These are phyloP conservation scores for Aethionema arabicum DNA, from an alignment of 345 rosid species.

Conservation along the genomic window DNA sequence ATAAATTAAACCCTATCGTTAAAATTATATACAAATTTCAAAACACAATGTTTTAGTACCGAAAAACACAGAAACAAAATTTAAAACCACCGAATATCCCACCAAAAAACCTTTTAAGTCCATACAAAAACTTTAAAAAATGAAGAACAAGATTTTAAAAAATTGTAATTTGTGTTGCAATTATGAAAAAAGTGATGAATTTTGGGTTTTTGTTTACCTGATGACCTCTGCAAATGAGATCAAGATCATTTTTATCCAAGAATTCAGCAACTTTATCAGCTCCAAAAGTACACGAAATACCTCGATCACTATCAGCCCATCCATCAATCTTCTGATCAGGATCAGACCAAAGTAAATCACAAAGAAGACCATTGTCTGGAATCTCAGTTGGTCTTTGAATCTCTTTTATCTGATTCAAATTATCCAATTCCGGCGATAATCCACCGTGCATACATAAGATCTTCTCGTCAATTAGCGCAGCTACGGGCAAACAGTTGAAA, in stretches of 20 bases:
- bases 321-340: conserved; percentile 69
- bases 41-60: too few relatives aligned
- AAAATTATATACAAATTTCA: too few relatives aligned
- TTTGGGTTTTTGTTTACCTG: conserved; percentile 49
- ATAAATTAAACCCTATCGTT: too few relatives aligned
- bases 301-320: conserved; percentile 85
- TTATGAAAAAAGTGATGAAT: neutral
- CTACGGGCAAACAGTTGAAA: conserved; percentile 88
- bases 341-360: conserved; percentile 97
- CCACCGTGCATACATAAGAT: conserved; percentile 98
- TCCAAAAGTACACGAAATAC: conserved; percentile 86
- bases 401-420: conserved; percentile 67
- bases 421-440: conserved; percentile 73
- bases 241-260: conserved; percentile 81
- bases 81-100: too few relatives aligned
- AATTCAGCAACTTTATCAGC: conserved; percentile 72
- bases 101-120: too few relatives aligned
- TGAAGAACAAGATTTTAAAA: neutral
- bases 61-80: too few relatives aligned
- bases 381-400: conserved; percentile 79
- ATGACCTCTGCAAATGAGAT: conserved; percentile 95
- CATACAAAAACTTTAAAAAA: too few relatives aligned
- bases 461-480: conserved; percentile 81
- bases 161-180: neutral
- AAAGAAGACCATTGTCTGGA: conserved; percentile 87